phyloP scores from a whole-genome alignment of 495 filamentous ascomycete species.

The Xylaria venustula region DNA sequence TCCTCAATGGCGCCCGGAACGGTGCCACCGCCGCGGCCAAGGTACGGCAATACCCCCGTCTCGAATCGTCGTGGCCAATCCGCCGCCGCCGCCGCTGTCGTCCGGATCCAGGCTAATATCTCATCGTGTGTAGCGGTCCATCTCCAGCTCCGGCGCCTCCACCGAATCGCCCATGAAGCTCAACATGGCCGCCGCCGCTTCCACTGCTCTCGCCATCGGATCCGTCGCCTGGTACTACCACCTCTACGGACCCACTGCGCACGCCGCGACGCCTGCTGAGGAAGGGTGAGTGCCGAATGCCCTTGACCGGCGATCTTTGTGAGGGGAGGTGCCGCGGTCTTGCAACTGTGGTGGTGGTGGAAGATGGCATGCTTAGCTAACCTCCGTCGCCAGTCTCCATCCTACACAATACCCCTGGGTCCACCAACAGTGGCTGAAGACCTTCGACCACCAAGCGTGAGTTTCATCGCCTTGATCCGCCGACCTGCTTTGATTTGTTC shows the following conservation, averaged over 20 bases:
- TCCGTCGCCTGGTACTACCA: slow-evolving; percentile 94
- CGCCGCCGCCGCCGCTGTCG: slow-evolving; percentile 8
- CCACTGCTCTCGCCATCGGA: slow-evolving; percentile 81
- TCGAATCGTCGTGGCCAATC: slow-evolving; percentile 18
- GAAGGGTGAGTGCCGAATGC: slow-evolving; percentile 81
- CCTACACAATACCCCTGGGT: slow-evolving; percentile 93
- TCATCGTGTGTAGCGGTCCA: slow-evolving; percentile 52
- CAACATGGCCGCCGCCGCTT: slow-evolving; percentile 77
- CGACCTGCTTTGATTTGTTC: background rate
- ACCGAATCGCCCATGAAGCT: slow-evolving; percentile 61
- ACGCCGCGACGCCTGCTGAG: slow-evolving; percentile 90
- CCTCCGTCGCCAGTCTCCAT: slow-evolving; percentile 68
- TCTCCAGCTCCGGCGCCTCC: slow-evolving; percentile 55
- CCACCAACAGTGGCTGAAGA: slow-evolving; percentile 83
- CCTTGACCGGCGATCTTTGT: background rate
- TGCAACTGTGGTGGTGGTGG: background rate
- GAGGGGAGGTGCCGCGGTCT: slow-evolving; percentile 1
- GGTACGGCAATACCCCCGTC: slow-evolving; percentile 49
- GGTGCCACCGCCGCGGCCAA: slow-evolving; percentile 56
- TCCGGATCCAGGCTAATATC: slow-evolving; percentile 26
- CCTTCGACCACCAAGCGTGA: slow-evolving; percentile 96
- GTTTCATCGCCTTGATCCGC: slow-evolving; percentile 26
- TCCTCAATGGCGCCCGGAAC: slow-evolving; percentile 68
- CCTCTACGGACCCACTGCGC: slow-evolving; percentile 81
- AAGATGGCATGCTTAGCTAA: slow-evolving; percentile 12